phyloP scores from a whole-genome alignment of 768 basidiomycete genomes.

The Hygrocybe coccinea region DNA sequence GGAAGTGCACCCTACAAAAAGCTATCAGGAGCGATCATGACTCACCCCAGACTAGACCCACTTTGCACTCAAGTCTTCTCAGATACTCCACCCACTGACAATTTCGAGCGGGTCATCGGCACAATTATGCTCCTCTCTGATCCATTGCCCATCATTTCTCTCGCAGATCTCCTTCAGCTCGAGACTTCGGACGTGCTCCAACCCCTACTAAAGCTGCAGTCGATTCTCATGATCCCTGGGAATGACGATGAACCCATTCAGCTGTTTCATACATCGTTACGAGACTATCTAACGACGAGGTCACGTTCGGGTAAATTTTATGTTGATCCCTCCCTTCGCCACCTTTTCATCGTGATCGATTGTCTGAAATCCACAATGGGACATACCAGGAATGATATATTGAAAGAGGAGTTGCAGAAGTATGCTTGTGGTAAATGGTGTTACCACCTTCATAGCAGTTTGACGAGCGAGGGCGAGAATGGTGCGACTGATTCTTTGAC shows the following conservation, averaged over 20 bases:
- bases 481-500: background rate
- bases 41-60: background rate
- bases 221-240: constrained; percentile 9
- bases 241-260: constrained; percentile 20
- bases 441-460: background rate
- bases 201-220: constrained; percentile 7
- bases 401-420: background rate
- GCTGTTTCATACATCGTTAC: constrained; percentile 31
- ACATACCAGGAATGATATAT: background rate
- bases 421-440: constrained; percentile 3
- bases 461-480: background rate
- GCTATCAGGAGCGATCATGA: background rate
- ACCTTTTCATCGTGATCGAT: background rate
- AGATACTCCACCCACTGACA: background rate
- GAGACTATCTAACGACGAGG: constrained; percentile 30
- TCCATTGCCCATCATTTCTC: background rate
- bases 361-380: background rate
- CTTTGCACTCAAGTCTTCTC: constrained; percentile 7
- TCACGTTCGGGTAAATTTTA: constrained; percentile 26
- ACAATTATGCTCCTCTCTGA: constrained; percentile 2
- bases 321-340: constrained; percentile 17
- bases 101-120: constrained; percentile 2
- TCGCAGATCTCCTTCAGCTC: constrained; percentile 8
- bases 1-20: constrained; percentile 8
- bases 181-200: background rate